Evolutionary conservation across 2,329 filamentous ascomycete genomes (phyloP), one percentile per base, ranked within the genome.

Genomic region (Allantophomopsis lycopodina): DNA sequence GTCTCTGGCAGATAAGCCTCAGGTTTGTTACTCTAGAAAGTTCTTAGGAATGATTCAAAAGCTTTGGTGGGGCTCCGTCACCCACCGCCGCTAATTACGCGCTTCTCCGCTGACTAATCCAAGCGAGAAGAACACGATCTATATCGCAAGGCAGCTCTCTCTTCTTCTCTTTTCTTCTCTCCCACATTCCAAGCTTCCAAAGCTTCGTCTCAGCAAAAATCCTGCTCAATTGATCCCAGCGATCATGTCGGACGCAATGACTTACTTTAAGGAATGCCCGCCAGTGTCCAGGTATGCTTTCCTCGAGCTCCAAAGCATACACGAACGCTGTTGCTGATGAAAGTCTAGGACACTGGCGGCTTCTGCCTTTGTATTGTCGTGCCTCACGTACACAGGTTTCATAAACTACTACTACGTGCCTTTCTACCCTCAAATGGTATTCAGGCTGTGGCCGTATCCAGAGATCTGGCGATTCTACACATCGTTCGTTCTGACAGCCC

Each of bases 261-360:
- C 79, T 59, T 63, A 65, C 46, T 80, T 79, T 56, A 79, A 73
- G 72, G 65, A 68, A 49, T 69, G 73, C 50, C 78, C 78, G 53
- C 77, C 77, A 41, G 72, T 83, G 49, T 66, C 73, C 42, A 74
- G 78, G 78, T 82, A 68, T 52, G 64, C 50, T 40, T 32, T 48
- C 35, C 39, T 36, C 30, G 38, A 42, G 28, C 40, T 40, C 34
- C 41, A 37, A 30, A 32, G 39, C 39, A 40, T 36, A 32, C 40
- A 41, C 42, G 42, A 46, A 52, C 56, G 58, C 62, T 67, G 58
- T 68, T 69, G 55, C 64, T 66, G 54, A 63, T 57, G 38, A 42
- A 32, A 54, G 52, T 37, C 34, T 58, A 83, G 79, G 64, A 80
- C 77, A 44, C 63, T 83, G 48, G 74, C 76, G 56, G 70, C 71